These are phyloP conservation scores for Ustilago sp. DNA, from an alignment of 1,284 basidiomycete genomes.

Conservation along the genomic window DNA sequence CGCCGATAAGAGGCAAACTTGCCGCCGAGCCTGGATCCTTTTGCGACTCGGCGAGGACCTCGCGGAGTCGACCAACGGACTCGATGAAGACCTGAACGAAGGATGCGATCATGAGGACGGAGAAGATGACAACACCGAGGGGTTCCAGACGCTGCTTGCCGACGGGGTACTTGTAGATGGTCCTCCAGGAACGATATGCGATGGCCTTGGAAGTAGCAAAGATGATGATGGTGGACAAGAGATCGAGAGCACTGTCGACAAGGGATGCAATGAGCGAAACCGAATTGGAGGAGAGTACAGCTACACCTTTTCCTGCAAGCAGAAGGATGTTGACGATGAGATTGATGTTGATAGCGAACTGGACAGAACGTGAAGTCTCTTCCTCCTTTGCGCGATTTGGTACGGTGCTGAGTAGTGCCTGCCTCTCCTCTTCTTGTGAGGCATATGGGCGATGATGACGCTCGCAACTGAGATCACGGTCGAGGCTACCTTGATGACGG, in stretches of 20 bases:
- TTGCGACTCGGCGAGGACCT: conserved; percentile 59
- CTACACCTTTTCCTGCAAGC: conserved; percentile 72
- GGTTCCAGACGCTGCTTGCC: conserved; percentile 73
- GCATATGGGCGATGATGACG: conserved; percentile 32
- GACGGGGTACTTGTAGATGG: conserved; percentile 71
- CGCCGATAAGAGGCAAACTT: conserved; percentile 62
- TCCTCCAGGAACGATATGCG: conserved; percentile 62
- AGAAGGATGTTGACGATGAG: conserved; percentile 72
- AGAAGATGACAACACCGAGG: conserved; percentile 72
- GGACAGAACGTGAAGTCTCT: conserved; percentile 56
- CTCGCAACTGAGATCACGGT: conserved; percentile 32
- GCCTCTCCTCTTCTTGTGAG: conserved; percentile 59
- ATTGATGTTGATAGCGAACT: conserved; percentile 67
- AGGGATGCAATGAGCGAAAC: conserved; percentile 74
- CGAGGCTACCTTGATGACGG: conserved; percentile 25
- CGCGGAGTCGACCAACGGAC: conserved; percentile 53
- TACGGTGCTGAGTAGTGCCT: conserved; percentile 61
- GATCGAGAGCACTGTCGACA: conserved; percentile 74
- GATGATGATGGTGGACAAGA: conserved; percentile 72
- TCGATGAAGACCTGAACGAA: conserved; percentile 67
- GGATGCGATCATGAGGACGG: conserved; percentile 75
- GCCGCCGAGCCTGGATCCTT: conserved; percentile 53
- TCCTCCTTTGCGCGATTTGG: conserved; percentile 62
- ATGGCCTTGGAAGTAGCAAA: conserved; percentile 64
- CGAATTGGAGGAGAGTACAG: conserved; percentile 73